Evolutionary conservation across 2,329 filamentous ascomycete species (phyloP).

Genomic region (Clonostachys rosea): DNA sequence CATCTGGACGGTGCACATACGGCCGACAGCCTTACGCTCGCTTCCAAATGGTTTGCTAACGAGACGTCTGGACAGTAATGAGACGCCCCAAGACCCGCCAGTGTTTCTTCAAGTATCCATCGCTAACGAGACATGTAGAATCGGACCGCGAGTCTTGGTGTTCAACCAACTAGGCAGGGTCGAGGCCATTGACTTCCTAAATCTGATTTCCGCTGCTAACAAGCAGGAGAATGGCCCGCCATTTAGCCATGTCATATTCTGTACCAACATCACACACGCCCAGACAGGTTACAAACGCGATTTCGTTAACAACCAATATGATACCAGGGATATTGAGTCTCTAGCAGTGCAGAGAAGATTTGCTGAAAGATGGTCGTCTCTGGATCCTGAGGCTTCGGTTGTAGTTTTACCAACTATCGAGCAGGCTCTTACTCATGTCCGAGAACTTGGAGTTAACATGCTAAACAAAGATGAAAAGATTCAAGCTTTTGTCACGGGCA

Average conservation of each 20-base stretch:
- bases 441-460: conserved; percentile 19
- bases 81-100: background rate
- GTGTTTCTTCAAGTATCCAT: background rate
- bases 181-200: conserved; percentile 49
- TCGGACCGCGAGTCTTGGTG: conserved; percentile 54
- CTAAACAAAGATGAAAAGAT: conserved; percentile 4
- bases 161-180: conserved; percentile 79
- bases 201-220: conserved; percentile 32
- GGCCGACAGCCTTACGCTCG: conserved; percentile 78
- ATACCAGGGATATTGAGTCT: conserved; percentile 44
- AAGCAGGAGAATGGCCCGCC: conserved; percentile 19
- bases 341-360: conserved; percentile 49
- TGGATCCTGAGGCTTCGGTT: conserved; percentile 41
- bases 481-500: conserved; percentile 69
- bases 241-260: conserved; percentile 78
- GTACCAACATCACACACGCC: conserved; percentile 64
- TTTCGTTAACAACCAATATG: conserved; percentile 51
- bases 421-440: conserved; percentile 44
- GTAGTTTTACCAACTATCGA: conserved; percentile 47
- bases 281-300: conserved; percentile 48
- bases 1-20: conserved; percentile 94
- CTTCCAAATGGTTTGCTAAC: conserved; percentile 74
- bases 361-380: conserved; percentile 41
- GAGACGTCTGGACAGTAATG: conserved; percentile 30
- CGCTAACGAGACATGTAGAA: conserved; percentile 9